A percentile compares a stretch with the other conserved stretches of the same genome.
Conservation (phyloP, 2,329 filamentous ascomycete species). For the Pestalotiopsis sp. region DNA sequence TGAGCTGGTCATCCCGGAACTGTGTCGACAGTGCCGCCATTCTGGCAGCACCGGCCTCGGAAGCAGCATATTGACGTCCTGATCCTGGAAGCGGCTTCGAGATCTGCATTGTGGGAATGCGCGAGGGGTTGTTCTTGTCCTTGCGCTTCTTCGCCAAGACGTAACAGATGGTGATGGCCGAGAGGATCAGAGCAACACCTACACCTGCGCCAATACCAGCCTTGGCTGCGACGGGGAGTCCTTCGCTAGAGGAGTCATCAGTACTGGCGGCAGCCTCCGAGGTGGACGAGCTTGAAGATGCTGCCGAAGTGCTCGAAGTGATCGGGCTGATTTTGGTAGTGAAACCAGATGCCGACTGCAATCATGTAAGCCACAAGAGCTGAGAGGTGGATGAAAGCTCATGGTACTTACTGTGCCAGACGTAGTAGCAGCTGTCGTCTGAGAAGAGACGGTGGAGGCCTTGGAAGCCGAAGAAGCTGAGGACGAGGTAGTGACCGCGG, state of each 20-base stretch:
- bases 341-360: not conserved
- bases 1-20: not conserved
- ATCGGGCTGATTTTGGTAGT: not conserved
- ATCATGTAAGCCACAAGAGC: not conserved
- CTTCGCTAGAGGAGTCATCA: not conserved
- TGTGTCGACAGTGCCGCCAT: conserved; percentile 6
- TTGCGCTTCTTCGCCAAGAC: conserved; percentile 11
- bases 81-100: conserved; percentile 13
- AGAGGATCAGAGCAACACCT: conserved; percentile 13
- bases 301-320: not conserved
- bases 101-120: conserved; percentile 15
- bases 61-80: conserved; percentile 13
- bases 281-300: conserved; percentile 3
- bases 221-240: conserved; percentile 14
- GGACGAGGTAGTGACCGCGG: not conserved
- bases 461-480: not conserved
- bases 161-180: conserved; percentile 11
- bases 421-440: not conserved
- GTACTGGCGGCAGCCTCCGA: not conserved
- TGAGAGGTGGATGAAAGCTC: not conserved
- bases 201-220: conserved; percentile 17
- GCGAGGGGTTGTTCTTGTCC: conserved; percentile 5
- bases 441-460: not conserved
- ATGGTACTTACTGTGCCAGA: conserved; percentile 4
- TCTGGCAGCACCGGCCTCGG: conserved; percentile 9